phyloP scores from a whole-genome alignment of 1,139 yeast genomes.

The Blastobotrys petasosporus region DNA sequence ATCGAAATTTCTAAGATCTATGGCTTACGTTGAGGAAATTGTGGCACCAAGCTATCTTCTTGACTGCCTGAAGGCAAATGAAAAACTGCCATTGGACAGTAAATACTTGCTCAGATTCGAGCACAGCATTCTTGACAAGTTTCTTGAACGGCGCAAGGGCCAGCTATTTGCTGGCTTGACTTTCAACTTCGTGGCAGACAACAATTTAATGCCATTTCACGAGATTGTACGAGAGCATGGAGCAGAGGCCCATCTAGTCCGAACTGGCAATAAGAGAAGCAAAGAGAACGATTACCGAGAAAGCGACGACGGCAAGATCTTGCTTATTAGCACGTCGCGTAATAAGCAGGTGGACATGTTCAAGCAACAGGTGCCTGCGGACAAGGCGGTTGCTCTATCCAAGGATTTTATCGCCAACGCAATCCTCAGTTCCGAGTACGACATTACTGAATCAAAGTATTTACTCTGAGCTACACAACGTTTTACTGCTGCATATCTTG shows the following conservation, averaged over 20 bases:
- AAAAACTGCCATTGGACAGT: conserved; percentile 17
- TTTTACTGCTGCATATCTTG: too few relatives aligned
- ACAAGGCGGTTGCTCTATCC: not conserved
- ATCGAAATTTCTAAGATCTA: conserved; percentile 63
- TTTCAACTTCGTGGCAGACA: conserved; percentile 38
- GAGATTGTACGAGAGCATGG: conserved; percentile 7
- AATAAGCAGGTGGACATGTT: not conserved
- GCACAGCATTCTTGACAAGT: conserved; percentile 19
- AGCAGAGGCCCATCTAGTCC: not conserved
- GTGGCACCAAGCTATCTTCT: conserved; percentile 30
- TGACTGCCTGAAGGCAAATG: conserved; percentile 20
- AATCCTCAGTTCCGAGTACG: not conserved
- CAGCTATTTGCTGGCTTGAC: conserved; percentile 29
- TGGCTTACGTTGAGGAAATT: conserved; percentile 40
- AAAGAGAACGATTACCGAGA: not conserved
- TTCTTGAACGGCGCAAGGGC: conserved; percentile 28
- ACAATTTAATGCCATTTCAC: not conserved
- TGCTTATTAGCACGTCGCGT: not conserved
- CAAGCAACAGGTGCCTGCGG: not conserved
- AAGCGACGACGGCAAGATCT: not conserved
- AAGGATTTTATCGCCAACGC: conserved; percentile 6
- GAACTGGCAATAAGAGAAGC: not conserved
- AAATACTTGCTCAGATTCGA: conserved; percentile 29
- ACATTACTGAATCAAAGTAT: not conserved
- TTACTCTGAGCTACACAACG: not conserved